Evolutionary conservation across 352 stramenopile genomes (phyloP), one percentile per base, ranked within the genome.

Genomic region (Globisporangium acanthophoron): DNA sequence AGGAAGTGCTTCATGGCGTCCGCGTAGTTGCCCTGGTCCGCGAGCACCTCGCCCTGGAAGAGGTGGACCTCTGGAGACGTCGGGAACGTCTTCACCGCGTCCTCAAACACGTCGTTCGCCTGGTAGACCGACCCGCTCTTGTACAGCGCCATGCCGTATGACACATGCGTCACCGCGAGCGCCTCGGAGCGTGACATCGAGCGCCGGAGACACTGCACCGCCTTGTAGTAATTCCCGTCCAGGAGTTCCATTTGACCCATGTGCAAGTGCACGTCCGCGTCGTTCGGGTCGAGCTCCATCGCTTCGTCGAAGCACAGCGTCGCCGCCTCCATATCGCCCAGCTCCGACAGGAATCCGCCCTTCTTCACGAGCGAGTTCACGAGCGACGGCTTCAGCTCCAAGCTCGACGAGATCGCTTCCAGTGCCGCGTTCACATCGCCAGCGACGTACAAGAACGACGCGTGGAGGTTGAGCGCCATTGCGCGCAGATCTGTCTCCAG

Each of bases 61-160:
- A 92, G 52, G 55, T 90, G 82, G 48, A 92, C 77, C 60, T 94
- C 85, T 11, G 80, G 70, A 24, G 80, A 92, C 43, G 76, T 63
- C 1, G 83, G 80, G 52, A 94, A 94, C 27, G 64, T 65, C 40
- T 65, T 77, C 13, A 73, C 72, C 1, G 85, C 85, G 33, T 88
- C 78, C 3, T 86, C 65, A 31, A 94, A 94, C 51, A 92, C 76
- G 52, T 94, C 85, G 56, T 88, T 83, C 12, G 82, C 80, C 64
- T 94, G 85, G 59, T 86, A 92, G 20, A 80, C 73, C 0, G 83
- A 94, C 3, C 85, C 83, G 43, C 80, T 89, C 58, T 92, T 92
- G 69, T 92, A 94, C 15, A 94, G 72, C 52, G 85, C 85, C 83
- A 92, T 94, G 45, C 79, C 85, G 65, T 92, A 94, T 20, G 81